These are phyloP conservation scores for Oryza meridionalis DNA, from an alignment of 176 grass and related monocot genomes.

Conservation along the genomic window DNA sequence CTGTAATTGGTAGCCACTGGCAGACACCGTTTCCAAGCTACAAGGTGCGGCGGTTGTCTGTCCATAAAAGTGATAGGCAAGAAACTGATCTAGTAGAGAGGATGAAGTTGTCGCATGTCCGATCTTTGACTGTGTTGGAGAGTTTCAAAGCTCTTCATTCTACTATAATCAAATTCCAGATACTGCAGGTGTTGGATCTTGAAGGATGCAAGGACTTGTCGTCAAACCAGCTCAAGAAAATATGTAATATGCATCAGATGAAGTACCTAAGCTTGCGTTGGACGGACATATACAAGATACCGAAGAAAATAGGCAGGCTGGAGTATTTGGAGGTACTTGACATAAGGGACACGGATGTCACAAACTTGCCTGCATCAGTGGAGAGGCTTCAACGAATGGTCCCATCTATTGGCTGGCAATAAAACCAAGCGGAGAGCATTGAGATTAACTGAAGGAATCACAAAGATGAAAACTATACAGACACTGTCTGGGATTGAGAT, in stretches of 20 bases:
- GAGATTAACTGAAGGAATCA: neutral
- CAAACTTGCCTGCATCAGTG: neutral
- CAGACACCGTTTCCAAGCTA: conserved; percentile 15
- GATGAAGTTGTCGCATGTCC: conserved; percentile 29
- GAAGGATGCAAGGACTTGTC: conserved; percentile 18
- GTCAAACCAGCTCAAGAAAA: neutral
- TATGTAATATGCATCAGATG: conserved; percentile 35
- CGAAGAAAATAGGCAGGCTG: neutral
- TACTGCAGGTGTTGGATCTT: conserved; percentile 41
- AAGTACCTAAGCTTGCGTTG: conserved; percentile 29
- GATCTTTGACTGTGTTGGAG: neutral
- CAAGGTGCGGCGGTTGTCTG: neutral
- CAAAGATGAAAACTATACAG: conserved; percentile 29
- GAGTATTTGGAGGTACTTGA: conserved; percentile 34
- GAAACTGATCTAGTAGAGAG: neutral
- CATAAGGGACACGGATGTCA: conserved; percentile 26
- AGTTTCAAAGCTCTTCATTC: neutral
- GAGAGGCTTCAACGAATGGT: neutral
- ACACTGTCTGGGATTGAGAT: conserved; percentile 14
- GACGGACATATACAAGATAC: neutral
- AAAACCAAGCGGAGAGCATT: neutral
- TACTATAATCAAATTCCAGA: neutral
- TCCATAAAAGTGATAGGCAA: too few relatives aligned
- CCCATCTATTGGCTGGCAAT: conserved; percentile 24
- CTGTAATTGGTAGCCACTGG: conserved; percentile 31